A percentile compares a stretch with the other conserved stretches of the same genome.
Evolutionary conservation across 1,139 yeast species (phyloP).

Genomic region (Debaryomycetaceae sp.): DNA sequence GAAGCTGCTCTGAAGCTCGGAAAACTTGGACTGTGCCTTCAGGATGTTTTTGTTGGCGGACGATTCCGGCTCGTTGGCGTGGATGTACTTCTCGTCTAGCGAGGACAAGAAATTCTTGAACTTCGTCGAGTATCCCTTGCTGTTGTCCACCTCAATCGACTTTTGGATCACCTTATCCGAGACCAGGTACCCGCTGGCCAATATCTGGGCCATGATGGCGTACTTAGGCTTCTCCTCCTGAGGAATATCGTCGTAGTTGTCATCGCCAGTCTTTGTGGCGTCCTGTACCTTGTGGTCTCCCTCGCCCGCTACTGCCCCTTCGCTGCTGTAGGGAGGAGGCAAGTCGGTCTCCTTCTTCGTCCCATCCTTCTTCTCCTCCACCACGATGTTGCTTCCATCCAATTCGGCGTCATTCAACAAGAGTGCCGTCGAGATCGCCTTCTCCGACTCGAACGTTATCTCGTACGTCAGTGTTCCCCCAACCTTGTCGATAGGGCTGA

Average conservation of each 20-base stretch:
- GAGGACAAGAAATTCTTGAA: constrained; percentile 54
- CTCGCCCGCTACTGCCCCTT: constrained; percentile 5
- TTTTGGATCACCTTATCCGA: constrained; percentile 60
- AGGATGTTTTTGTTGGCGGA: constrained; percentile 12
- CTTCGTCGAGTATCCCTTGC: constrained; percentile 56
- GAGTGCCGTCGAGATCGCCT: constrained; percentile 72
- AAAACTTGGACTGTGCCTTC: constrained; percentile 11
- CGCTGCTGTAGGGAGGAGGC: constrained; percentile 10
- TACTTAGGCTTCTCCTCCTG: constrained; percentile 80
- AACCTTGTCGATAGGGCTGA: constrained; percentile 31
- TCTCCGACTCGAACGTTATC: constrained; percentile 53
- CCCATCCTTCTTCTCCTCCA: constrained; percentile 33
- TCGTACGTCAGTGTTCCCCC: constrained; percentile 35
- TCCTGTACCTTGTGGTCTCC: constrained; percentile 23
- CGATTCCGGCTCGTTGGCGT: constrained; percentile 46
- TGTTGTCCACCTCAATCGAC: constrained; percentile 60
- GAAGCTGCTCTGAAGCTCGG: constrained; percentile 5
- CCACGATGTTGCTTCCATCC: constrained; percentile 53
- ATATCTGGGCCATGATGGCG: constrained; percentile 71
- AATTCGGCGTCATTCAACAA: constrained; percentile 72
- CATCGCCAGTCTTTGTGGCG: constrained; percentile 26
- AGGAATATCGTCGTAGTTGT: constrained; percentile 47
- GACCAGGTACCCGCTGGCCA: constrained; percentile 67
- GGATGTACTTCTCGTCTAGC: constrained; percentile 59
- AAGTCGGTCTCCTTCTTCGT: constrained; percentile 5